Evolutionary conservation across 345 rosid species (phyloP).

Genomic region (Kandelia obovata): DNA sequence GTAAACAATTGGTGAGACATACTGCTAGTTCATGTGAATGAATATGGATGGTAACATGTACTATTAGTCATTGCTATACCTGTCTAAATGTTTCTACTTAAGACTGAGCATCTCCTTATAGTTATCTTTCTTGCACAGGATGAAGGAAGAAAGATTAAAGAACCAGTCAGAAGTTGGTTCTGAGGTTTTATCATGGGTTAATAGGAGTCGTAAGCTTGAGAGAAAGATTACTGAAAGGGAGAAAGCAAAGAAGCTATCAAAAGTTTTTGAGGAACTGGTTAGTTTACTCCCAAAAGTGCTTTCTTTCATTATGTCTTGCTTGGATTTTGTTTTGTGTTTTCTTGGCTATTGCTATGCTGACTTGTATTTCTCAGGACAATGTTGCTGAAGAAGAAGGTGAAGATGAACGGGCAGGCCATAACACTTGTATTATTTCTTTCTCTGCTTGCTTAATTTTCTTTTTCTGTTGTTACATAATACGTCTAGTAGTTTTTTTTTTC

Average conservation of each 20-base stretch:
- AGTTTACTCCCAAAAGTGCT: conserved; percentile 1
- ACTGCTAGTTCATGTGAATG: background rate
- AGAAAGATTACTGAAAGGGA: conserved; percentile 65
- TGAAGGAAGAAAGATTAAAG: conserved; percentile 74
- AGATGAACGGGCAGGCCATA: conserved; percentile 52
- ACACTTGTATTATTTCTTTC: conserved; percentile 38
- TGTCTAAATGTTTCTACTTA: too few relatives aligned
- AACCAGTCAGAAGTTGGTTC: conserved; percentile 58
- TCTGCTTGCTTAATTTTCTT: too few relatives aligned
- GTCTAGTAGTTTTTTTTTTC: background rate
- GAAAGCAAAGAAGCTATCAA: conserved; percentile 74
- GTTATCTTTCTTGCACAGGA: conserved; percentile 37
- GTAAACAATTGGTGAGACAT: background rate
- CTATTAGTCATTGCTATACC: background rate
- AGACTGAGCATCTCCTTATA: background rate
- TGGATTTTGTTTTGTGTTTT: conserved; percentile 11
- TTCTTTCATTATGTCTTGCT: conserved; percentile 15
- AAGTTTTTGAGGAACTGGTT: conserved; percentile 90
- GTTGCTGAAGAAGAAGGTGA: conserved; percentile 62
- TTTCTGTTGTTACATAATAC: too few relatives aligned
- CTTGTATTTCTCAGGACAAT: conserved; percentile 54
- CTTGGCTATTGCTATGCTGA: conserved; percentile 11
- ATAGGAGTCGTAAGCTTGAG: conserved; percentile 70
- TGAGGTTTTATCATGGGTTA: conserved; percentile 74
- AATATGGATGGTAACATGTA: background rate